Evolutionary conservation across 2,329 filamentous ascomycete genomes (phyloP).

Genomic region (Corynespora cassiicola): DNA sequence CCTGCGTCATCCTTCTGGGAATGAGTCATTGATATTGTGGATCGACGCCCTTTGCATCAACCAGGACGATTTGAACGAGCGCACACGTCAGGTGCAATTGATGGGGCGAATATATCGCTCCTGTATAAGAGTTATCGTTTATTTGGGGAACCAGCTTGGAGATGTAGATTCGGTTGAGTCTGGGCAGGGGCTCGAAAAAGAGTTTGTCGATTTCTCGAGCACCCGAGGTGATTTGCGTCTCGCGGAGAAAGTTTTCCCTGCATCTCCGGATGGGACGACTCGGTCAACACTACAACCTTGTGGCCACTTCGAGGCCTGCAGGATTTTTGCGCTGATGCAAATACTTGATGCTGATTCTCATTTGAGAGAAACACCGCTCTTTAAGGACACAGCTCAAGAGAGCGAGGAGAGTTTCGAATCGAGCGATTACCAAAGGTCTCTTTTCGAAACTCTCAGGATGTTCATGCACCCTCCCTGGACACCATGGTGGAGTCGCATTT

Average conservation of each 20-base stretch:
- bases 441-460: constrained; percentile 14
- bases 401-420: no score
- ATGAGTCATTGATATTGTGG: constrained; percentile 15
- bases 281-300: neutral
- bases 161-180: no score
- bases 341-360: no score
- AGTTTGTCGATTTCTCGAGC: no score
- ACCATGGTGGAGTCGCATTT: constrained; percentile 23
- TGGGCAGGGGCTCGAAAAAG: no score
- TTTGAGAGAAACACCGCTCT: no score
- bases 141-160: constrained; percentile 15
- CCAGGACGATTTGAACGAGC: constrained; percentile 16
- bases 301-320: neutral
- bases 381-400: no score
- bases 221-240: no score
- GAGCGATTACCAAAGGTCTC: constrained; percentile 1
- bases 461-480: constrained; percentile 21
- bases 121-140: constrained; percentile 15
- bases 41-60: constrained; percentile 29
- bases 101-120: constrained; percentile 24
- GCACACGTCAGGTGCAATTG: constrained; percentile 20
- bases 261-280: no score
- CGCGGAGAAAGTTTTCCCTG: no score
- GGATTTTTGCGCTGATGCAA: neutral
- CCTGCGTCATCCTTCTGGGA: constrained; percentile 9